Conservation (phyloP, 1,284 basidiomycete species). For the Irpex sp. region DNA sequence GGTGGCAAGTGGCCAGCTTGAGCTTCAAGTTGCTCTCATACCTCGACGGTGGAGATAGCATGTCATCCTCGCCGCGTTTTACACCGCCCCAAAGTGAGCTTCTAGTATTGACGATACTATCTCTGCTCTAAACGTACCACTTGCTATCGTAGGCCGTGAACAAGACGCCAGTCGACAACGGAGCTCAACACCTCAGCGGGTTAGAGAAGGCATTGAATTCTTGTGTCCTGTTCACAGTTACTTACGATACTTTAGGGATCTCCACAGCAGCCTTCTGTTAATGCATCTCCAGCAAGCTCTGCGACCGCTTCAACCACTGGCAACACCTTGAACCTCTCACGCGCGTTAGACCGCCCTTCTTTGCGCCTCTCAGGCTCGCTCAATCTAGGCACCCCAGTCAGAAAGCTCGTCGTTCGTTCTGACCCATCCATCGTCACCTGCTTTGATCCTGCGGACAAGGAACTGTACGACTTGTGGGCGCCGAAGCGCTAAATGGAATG, state of each 20-base stretch:
- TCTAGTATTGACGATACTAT: background rate
- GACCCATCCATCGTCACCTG: constrained; percentile 65
- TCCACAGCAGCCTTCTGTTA: background rate
- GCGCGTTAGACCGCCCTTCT: background rate
- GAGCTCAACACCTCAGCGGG: background rate
- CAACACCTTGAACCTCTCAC: background rate
- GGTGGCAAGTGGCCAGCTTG: background rate
- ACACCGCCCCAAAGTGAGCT: constrained; percentile 7
- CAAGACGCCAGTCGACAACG: background rate
- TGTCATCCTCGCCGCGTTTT: constrained; percentile 13
- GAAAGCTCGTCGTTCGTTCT: constrained; percentile 48
- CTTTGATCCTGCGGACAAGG: constrained; percentile 69
- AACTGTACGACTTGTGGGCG: constrained; percentile 72
- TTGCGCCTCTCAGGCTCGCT: constrained; percentile 3
- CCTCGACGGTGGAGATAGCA: background rate
- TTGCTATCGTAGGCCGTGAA: background rate
- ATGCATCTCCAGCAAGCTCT: background rate
- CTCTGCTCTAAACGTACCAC: background rate
- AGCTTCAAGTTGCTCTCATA: background rate
- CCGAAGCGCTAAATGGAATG: constrained; percentile 34
- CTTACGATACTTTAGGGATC: background rate
- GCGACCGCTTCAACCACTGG: background rate
- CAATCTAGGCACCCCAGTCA: constrained; percentile 26
- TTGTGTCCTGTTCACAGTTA: background rate
- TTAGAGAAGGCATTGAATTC: background rate